A percentile compares a stretch with the other conserved stretches of the same genome.
Evolutionary conservation across 768 basidiomycete species (phyloP).

Genomic region (Auricularia sp.): DNA sequence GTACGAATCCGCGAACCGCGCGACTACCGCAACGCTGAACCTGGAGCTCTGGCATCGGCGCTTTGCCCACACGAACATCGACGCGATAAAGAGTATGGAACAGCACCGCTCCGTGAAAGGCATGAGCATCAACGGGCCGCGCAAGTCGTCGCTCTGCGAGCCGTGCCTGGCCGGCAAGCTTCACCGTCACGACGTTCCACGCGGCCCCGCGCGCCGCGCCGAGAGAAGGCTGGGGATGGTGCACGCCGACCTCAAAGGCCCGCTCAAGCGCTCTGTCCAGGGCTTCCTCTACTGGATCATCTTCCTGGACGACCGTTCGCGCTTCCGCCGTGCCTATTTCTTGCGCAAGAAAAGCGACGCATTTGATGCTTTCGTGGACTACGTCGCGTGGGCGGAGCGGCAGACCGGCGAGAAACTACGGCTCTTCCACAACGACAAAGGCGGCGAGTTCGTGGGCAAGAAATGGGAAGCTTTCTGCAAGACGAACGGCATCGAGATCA

Average conservation of each 20-base stretch:
- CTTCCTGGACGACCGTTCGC: neutral
- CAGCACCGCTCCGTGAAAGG: slow-evolving; percentile 17
- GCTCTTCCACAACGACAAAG: neutral
- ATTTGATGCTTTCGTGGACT: neutral
- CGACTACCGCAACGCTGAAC: neutral
- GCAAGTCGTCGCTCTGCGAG: slow-evolving; percentile 18
- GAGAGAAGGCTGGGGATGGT: slow-evolving; percentile 14
- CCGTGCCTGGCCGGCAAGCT: slow-evolving; percentile 29
- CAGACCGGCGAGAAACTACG: neutral
- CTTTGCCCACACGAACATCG: slow-evolving; percentile 18
- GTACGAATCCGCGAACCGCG: neutral
- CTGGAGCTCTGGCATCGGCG: slow-evolving; percentile 19
- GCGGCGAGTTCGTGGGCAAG: neutral
- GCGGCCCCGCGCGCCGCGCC: slow-evolving; percentile 17
- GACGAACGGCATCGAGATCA: neutral
- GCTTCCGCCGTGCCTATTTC: neutral
- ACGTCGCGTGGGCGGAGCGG: neutral
- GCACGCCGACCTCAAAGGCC: slow-evolving; percentile 12
- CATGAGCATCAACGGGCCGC: slow-evolving; percentile 13
- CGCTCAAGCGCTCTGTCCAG: neutral
- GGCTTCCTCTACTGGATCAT: neutral
- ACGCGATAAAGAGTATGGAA: slow-evolving; percentile 12
- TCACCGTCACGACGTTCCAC: slow-evolving; percentile 22
- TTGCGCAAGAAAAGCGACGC: neutral
- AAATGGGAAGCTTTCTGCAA: neutral